A percentile compares a stretch with the other conserved stretches of the same genome.
Conservation (phyloP, 192 early-diverging fungal genomes). For the Entrophospora sp. region DNA sequence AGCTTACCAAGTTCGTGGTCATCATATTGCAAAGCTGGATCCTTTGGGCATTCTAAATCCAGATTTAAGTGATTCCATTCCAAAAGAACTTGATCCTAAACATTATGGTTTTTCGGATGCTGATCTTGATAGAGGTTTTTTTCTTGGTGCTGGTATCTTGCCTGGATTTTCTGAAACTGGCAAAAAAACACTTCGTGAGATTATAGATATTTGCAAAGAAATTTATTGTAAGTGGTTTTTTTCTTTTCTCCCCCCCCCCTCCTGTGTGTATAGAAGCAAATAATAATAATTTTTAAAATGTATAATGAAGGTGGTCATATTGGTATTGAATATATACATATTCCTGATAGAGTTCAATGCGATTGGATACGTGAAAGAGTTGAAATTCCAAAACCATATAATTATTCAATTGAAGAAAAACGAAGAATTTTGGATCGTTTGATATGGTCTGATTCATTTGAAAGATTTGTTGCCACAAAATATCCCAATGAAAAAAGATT, state of each 20-base stretch:
- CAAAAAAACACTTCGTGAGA: slow-evolving; percentile 82
- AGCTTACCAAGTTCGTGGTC: slow-evolving; percentile 94
- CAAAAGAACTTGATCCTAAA: slow-evolving; percentile 73
- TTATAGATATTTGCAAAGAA: slow-evolving; percentile 67
- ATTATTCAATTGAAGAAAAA: slow-evolving; percentile 86
- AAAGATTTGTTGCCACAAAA: slow-evolving; percentile 92
- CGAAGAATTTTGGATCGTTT: slow-evolving; percentile 88
- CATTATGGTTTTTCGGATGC: slow-evolving; percentile 94
- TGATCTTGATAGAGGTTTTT: slow-evolving; percentile 89
- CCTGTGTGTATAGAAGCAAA: too few relatives aligned
- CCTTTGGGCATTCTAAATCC: slow-evolving; percentile 77
- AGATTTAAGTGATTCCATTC: slow-evolving; percentile 41
- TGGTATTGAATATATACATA: slow-evolving; percentile 98
- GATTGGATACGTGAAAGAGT: slow-evolving; percentile 93
- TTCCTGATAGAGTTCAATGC: slow-evolving; percentile 89
- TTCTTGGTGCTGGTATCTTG: slow-evolving; percentile 89
- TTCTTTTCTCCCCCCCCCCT: too few relatives aligned
- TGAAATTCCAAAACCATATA: slow-evolving; percentile 85
- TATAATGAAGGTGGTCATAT: slow-evolving; percentile 78
- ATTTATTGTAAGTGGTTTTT: slow-evolving; percentile 69
- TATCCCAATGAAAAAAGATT: slow-evolving; percentile 97
- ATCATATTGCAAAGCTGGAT: slow-evolving; percentile 92
- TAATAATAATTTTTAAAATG: too few relatives aligned
- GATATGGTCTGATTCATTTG: slow-evolving; percentile 96
- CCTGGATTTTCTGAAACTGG: slow-evolving; percentile 70